Base-by-base conservation (phyloP, 2,329 filamentous ascomycete species). In the Sclerotiophoma versabilis region DNA sequence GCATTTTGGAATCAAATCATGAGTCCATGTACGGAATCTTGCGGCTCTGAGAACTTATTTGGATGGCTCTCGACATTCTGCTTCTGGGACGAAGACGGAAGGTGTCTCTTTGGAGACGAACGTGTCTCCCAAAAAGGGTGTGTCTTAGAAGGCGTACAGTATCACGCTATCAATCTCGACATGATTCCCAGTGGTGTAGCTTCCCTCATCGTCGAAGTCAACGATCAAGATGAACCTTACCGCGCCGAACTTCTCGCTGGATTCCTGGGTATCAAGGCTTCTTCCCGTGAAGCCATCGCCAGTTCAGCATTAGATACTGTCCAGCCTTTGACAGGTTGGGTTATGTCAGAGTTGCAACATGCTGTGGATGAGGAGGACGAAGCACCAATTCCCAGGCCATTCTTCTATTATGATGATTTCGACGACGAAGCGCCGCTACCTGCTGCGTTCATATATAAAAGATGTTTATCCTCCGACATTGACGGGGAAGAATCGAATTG, bases 11-110 rank as follows among this genome's bases (percentile, higher is more conserved):
- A 37, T 2, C 11, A n/a, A 8, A 14, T 11, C 17, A 14, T 11
- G 9, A 37, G 33, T 22, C 25, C 25, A 26, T 33, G 64, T n/a
- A n/a, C n/a, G 1, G 77, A 84, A 62, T 72, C 80, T 0, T 34
- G 52, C 43, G 25, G 14, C 11, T 2, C 5, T 11, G 7, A 23
- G 37, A 12, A 44, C 39, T 5, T 58, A 29, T 30, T 45, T 10
- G 60, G 60, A 3, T 64, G 59, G 60, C 43, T 64, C 25, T 56
- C 56, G 2, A 58, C 50, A 2, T 63, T 63, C 44, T 39, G 36
- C 27, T 62, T 41, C 42, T 64, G 60, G 60, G 27, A 51, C n/a
- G 25, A 38, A 9, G 14, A 52, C 0, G 60, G 60, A 12, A n/a
- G 11, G 5, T 11, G n/a, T 25, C 4, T 10, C 20, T 26, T 11